Conservation (phyloP, 345 rosid genomes). For the Cardamine occulta region DNA sequence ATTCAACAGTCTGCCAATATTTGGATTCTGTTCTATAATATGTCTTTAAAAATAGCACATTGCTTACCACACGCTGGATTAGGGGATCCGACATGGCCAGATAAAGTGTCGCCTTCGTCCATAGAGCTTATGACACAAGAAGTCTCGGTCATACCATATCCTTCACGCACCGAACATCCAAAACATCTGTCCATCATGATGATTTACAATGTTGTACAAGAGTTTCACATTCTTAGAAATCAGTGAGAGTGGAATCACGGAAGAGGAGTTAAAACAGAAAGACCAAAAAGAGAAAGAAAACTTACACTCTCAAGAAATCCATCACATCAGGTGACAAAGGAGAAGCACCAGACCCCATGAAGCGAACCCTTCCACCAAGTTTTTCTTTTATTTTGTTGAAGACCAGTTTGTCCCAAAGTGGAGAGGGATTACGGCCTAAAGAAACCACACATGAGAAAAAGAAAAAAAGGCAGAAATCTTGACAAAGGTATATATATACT, state of each 20-base stretch:
- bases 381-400: slow-evolving; percentile 79
- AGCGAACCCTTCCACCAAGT: slow-evolving; percentile 85
- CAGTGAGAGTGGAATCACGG: background rate
- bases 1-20: background rate
- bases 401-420: slow-evolving; percentile 83
- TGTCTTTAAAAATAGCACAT: background rate
- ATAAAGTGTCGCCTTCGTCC: slow-evolving; percentile 67
- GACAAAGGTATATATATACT: background rate
- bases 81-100: slow-evolving; percentile 94
- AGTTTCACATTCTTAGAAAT: slow-evolving; percentile 9
- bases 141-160: slow-evolving; percentile 96
- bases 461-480: slow-evolving; percentile 3
- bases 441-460: slow-evolving; percentile 28
- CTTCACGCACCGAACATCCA: slow-evolving; percentile 82
- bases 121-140: slow-evolving; percentile 65
- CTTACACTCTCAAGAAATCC: slow-evolving; percentile 91
- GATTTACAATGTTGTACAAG: slow-evolving; percentile 10
- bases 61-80: slow-evolving; percentile 74
- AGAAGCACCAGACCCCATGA: slow-evolving; percentile 86
- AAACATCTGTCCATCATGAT: slow-evolving; percentile 66
- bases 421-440: slow-evolving; percentile 72
- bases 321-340: slow-evolving; percentile 85
- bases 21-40: background rate
- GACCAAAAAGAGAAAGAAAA: slow-evolving; percentile 29
- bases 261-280: background rate